Base-by-base conservation (phyloP, 306 rosid genomes). In the Prunus dulcis region DNA sequence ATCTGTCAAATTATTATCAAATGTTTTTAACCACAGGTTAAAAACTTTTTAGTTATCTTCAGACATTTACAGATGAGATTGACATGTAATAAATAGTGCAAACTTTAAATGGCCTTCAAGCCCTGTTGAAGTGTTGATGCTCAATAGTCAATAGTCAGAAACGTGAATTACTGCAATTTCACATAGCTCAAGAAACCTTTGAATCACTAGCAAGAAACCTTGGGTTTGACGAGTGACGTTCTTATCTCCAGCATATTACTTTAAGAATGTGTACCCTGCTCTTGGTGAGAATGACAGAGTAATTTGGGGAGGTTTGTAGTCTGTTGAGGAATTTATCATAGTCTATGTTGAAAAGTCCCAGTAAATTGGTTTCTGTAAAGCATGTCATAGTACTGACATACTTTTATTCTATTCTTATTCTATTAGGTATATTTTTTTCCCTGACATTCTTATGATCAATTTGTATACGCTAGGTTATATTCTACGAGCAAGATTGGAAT, bases 401-500 rank as follows among this genome's bases (percentile, higher is more conserved):
- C 19, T n/a, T 52, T 22, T 52, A 20, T 12, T 76, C 30, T 57
- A 12, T 76, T 76, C 53, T 52, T 58, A 12, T 64, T 13, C 71
- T 22, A 60, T 12, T 62, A 7, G 5, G 17, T 32, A 49, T 55
- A 20, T 52, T 30, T 34, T 32, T 14, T 17, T 22, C 64, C 47
- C 3, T 52, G 75, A 53, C 13, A 19, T 28, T 50, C 12, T 52
- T n/a, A 38, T 23, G n/a, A 5, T 69, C 55, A 74, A 46, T 19
- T 68, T 28, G 14, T 32, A 34, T 72, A 67, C 17, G 83, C 34
- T 72, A 94, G 98, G 97, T 94, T 77, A 87, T 94, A 86, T 94
- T 94, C 82, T 92, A 92, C 3, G 98, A 94, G 85, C 98, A 90
- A 90, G 98, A 94, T 81, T 94, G 98, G 98, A 94, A 92, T 78